phyloP scores from a whole-genome alignment of 2,329 filamentous ascomycete species.

The Talaromyces sp. region DNA sequence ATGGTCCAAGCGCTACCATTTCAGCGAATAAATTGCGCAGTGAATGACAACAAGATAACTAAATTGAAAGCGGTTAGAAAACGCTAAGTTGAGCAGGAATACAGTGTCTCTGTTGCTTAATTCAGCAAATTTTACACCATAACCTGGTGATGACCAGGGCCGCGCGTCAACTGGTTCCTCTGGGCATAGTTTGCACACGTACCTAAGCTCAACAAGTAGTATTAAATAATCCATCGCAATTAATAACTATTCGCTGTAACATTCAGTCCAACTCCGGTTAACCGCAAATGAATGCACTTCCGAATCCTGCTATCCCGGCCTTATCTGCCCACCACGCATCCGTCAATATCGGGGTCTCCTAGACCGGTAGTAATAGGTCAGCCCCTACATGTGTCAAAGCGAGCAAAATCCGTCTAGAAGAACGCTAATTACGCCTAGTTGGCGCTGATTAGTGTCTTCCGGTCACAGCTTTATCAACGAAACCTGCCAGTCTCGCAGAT shows the following conservation, averaged over 20 bases:
- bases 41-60: not conserved
- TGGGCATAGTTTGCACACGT: not conserved
- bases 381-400: not conserved
- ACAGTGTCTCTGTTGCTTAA: too few relatives aligned
- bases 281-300: not conserved
- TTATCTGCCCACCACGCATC: not conserved
- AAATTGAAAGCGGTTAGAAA: too few relatives aligned
- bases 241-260: too few relatives aligned
- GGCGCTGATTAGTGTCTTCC: not conserved
- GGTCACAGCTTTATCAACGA: not conserved
- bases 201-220: not conserved
- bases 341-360: not conserved
- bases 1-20: not conserved
- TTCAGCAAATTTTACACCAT: not conserved
- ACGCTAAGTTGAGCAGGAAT: too few relatives aligned
- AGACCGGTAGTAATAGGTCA: not conserved
- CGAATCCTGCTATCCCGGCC: not conserved
- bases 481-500: not conserved
- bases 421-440: not conserved
- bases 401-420: not conserved
- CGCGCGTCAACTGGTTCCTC: not conserved
- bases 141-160: not conserved
- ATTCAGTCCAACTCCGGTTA: not conserved
- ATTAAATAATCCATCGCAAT: not conserved
- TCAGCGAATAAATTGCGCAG: not conserved